Percentiles rank a stretch among this genome's conserved stretches.
These are phyloP conservation scores for Saccharomycopsis capsularis DNA, from an alignment of 805 yeast genomes.

Conservation along the genomic window DNA sequence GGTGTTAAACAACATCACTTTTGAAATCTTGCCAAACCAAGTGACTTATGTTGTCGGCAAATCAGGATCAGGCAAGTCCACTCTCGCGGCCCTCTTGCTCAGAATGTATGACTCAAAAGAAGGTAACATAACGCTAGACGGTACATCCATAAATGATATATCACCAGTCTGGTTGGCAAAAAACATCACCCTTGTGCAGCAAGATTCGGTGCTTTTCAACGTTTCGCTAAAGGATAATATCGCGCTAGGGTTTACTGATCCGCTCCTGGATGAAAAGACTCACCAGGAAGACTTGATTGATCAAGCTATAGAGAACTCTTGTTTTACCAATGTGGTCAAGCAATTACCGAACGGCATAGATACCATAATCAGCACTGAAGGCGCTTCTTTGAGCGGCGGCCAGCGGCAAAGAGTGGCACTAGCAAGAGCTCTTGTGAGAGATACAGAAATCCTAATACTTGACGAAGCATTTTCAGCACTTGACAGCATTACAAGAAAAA, in stretches of 20 bases:
- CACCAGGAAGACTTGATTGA: background rate
- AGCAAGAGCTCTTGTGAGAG: constrained; percentile 72
- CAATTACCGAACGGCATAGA: constrained; percentile 49
- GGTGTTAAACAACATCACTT: constrained; percentile 42
- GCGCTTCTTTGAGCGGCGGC: constrained; percentile 73
- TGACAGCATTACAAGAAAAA: constrained; percentile 44
- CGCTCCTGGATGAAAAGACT: background rate
- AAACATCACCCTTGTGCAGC: constrained; percentile 70
- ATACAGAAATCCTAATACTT: constrained; percentile 68
- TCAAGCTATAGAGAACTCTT: background rate
- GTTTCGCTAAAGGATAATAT: constrained; percentile 60
- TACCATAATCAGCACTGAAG: constrained; percentile 36
- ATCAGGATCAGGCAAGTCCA: constrained; percentile 93
- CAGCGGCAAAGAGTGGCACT: constrained; percentile 78
- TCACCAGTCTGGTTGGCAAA: constrained; percentile 47
- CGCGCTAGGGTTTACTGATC: constrained; percentile 37
- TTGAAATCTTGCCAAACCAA: constrained; percentile 39
- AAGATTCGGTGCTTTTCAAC: constrained; percentile 57
- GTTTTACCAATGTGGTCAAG: constrained; percentile 25
- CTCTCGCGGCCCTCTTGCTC: constrained; percentile 57
- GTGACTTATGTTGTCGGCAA: constrained; percentile 69
- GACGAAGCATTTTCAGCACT: constrained; percentile 88
- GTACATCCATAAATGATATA: constrained; percentile 37
- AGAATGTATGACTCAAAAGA: constrained; percentile 44
- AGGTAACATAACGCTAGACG: constrained; percentile 60